Evolutionary conservation across 306 rosid genomes (phyloP), one percentile per base, ranked within the genome.

Genomic region (Rosa chinensis): DNA sequence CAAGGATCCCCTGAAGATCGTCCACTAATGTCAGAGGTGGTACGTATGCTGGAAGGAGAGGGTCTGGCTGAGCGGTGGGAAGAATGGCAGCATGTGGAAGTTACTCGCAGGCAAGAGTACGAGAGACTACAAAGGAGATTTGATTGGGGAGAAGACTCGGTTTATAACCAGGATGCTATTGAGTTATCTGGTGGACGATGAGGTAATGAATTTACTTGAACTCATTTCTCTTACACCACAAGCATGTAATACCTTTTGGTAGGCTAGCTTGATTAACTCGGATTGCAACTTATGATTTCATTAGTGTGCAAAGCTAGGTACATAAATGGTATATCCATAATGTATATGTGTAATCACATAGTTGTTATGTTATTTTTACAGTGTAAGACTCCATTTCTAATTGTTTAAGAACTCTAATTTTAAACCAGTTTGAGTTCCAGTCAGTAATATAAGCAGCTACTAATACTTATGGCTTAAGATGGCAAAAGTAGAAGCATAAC

Each of bases 61-160:
- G 99, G 99, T 32, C 93, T 96, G 66, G 99, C 99, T 11, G 97
- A 96, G 91, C 83, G 98, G 84, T 96, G 99, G 99, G 98, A 96
- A 79, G 98, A 93, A 77, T 96, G 99, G 99, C 99, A 93, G 84
- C 87, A 83, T 58, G 91, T 91, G 64, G 99, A 96, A 85, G 97
- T 96, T 73, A 88, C 81, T 66, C 91, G 99, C 32, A 88, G 98
- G 85, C 91, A 93, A 82, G 98, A 96, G 81, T 89, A 90, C 3
- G 98, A 96, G 69, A 89, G 98, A 78, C 74, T 93, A 39, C 98
- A 96, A 74, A 85, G 99, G 90, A 90, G 99, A 83, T 93, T 96
- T 79, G 96, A 96, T 79, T 96, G 98, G 98, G 97, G 97, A 47
- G 99, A 96, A 83, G 98, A 96, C 86, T 96, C 99, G 0, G 85